Evolutionary conservation across 768 basidiomycete genomes (phyloP).

Genomic region (Leccinum uliginosum): DNA sequence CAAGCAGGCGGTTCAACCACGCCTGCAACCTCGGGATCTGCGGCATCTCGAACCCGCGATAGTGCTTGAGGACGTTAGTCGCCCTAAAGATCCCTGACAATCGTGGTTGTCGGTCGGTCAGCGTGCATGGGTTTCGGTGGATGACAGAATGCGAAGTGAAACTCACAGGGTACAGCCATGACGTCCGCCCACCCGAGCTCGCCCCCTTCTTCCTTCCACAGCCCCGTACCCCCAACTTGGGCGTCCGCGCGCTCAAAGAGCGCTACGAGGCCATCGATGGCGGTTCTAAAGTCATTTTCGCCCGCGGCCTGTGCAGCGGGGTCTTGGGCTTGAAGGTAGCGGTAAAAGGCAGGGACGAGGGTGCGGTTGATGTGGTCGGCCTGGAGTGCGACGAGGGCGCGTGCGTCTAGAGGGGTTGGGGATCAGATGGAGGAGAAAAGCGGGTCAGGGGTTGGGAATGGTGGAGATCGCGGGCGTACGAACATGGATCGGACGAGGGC

Average conservation of each 20-base stretch:
- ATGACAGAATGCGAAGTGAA: not conserved
- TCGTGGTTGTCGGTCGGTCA: not conserved
- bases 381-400: slow-evolving; percentile 64
- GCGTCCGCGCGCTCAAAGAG: slow-evolving; percentile 50
- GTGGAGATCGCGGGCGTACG: slow-evolving; percentile 11
- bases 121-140: not conserved
- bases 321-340: slow-evolving; percentile 69
- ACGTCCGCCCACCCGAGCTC: slow-evolving; percentile 62
- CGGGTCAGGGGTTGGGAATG: not conserved
- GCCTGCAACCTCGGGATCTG: slow-evolving; percentile 42
- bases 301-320: slow-evolving; percentile 43
- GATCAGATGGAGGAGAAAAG: not conserved
- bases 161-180: slow-evolving; percentile 67
- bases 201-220: slow-evolving; percentile 55
- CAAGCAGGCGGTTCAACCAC: slow-evolving; percentile 52
- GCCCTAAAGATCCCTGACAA: slow-evolving; percentile 65
- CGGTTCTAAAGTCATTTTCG: slow-evolving; percentile 50
- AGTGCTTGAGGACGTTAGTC: slow-evolving; percentile 57
- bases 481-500: slow-evolving; percentile 55
- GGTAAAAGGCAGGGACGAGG: slow-evolving; percentile 69
- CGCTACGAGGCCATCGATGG: slow-evolving; percentile 46
- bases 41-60: slow-evolving; percentile 62
- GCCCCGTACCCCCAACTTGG: slow-evolving; percentile 48
- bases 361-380: slow-evolving; percentile 61
- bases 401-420: slow-evolving; percentile 45